Evolutionary conservation across 345 rosid species (phyloP), one percentile per base, ranked within the genome.

Genomic region (Ceriops tagal): DNA sequence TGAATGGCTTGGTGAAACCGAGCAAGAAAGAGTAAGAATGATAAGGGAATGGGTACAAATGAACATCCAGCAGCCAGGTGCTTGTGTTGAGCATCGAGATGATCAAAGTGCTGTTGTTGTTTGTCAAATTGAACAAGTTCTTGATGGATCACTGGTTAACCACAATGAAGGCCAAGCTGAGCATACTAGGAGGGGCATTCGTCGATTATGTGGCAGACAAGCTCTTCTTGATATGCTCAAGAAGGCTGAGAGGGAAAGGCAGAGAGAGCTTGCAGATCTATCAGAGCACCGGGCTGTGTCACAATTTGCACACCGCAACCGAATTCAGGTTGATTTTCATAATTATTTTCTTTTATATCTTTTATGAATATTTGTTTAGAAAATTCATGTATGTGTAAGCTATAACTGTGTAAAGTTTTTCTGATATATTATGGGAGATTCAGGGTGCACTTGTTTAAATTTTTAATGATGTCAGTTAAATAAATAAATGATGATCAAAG

Each of bases 1-100:
- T 9, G 92, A 86, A 58, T 87, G 93, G 92, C 90, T 91, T 56
- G 97, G 95, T 46, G 96, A 93, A 81, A 87, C 82, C 21, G 98
- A 93, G 75, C 98, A 91, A 82, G 96, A 84, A 83, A 89, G 98
- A 72, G 97, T 91, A 64, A 87, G 98, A 79, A 73, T 83, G 57
- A 84, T 88, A 79, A 88, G 98, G 82, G 95, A 89, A 82, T 83
- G 86, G 89, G 95, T 87, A 58, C 97, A 91, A 73, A 83, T 76
- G 86, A 89, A 86, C 78, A 86, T 75, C 63, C 87, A 78, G 71
- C 97, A 77, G 73, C 83, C 90, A 73, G 87, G 79, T 84, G 80
- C 81, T 80, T 64, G 78, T 73, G 70, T 76, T 77, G 86, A 85
- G 53, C 70, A 32, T 8, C 81, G 86, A 82, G 92, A 85, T 69